These are phyloP conservation scores for Aspergillus steynii DNA, from an alignment of 495 filamentous ascomycete species.

Conservation along the genomic window DNA sequence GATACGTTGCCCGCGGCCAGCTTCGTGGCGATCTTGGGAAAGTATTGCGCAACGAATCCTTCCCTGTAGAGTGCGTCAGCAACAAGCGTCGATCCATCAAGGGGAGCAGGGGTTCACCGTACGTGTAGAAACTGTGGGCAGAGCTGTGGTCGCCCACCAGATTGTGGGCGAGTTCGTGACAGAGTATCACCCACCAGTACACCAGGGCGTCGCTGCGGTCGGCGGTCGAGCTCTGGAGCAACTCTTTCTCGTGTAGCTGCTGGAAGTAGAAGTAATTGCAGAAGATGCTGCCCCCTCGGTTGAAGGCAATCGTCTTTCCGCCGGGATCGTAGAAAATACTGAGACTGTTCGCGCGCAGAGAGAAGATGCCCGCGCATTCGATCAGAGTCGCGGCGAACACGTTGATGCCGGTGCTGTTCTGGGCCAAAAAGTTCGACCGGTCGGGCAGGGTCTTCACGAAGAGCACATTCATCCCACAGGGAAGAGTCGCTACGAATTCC, in stretches of 20 bases:
- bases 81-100: not conserved
- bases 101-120: slow-evolving; percentile 4
- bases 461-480: slow-evolving; percentile 72
- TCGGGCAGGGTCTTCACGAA: slow-evolving; percentile 55
- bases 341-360: slow-evolving; percentile 57
- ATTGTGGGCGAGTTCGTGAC: slow-evolving; percentile 95
- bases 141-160: slow-evolving; percentile 76
- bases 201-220: slow-evolving; percentile 65
- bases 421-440: slow-evolving; percentile 57
- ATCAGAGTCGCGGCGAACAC: slow-evolving; percentile 69
- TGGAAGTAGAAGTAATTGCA: slow-evolving; percentile 90
- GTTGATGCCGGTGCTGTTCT: slow-evolving; percentile 63
- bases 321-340: slow-evolving; percentile 86
- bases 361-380: slow-evolving; percentile 70
- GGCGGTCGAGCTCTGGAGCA: slow-evolving; percentile 38
- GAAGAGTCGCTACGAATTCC: slow-evolving; percentile 66
- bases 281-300: slow-evolving; percentile 80
- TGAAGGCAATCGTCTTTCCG: slow-evolving; percentile 90
- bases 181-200: slow-evolving; percentile 91
- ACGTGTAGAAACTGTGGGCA: slow-evolving; percentile 79
- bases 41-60: slow-evolving; percentile 53
- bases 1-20: slow-evolving; percentile 23
- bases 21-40: slow-evolving; percentile 48
- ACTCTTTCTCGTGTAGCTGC: slow-evolving; percentile 63
- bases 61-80: slow-evolving; percentile 32